These are phyloP conservation scores for Leccinum imitatum DNA, from an alignment of 768 basidiomycete genomes.

Conservation along the genomic window DNA sequence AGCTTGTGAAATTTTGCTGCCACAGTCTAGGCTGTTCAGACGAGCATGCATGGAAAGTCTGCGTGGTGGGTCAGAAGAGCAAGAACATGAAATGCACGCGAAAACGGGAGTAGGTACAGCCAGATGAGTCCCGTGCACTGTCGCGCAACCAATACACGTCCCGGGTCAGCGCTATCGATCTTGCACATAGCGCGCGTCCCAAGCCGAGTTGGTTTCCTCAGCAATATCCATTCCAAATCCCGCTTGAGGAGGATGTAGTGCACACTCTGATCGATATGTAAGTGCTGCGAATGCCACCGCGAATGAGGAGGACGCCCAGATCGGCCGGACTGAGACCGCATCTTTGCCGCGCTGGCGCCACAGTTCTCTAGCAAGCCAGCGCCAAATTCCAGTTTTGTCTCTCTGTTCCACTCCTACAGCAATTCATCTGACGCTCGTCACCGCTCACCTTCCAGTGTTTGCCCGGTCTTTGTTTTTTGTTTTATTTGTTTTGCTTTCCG, in stretches of 20 bases:
- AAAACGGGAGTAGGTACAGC: no score
- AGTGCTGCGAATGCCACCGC: conserved; percentile 59
- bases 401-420: no score
- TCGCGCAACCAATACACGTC: conserved; percentile 61
- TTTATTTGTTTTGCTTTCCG: neutral
- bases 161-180: conserved; percentile 63
- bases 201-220: conserved; percentile 33
- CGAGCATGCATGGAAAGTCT: conserved; percentile 63
- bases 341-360: no score
- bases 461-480: neutral
- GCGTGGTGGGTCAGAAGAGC: neutral
- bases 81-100: neutral
- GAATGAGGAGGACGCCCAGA: conserved; percentile 36
- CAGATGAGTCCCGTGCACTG: no score
- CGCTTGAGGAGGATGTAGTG: conserved; percentile 79
- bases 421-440: no score
- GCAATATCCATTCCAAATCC: conserved; percentile 34
- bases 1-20: conserved; percentile 73
- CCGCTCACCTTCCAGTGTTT: neutral
- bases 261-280: conserved; percentile 52
- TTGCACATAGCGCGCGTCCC: conserved; percentile 43
- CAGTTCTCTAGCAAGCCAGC: no score
- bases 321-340: no score
- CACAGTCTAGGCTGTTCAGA: conserved; percentile 57
- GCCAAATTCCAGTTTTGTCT: no score